Percentiles rank a stretch among this genome's conserved stretches.
Evolutionary conservation across 208 protist species (phyloP).

Genomic region (Wallacemonas collosoma): DNA sequence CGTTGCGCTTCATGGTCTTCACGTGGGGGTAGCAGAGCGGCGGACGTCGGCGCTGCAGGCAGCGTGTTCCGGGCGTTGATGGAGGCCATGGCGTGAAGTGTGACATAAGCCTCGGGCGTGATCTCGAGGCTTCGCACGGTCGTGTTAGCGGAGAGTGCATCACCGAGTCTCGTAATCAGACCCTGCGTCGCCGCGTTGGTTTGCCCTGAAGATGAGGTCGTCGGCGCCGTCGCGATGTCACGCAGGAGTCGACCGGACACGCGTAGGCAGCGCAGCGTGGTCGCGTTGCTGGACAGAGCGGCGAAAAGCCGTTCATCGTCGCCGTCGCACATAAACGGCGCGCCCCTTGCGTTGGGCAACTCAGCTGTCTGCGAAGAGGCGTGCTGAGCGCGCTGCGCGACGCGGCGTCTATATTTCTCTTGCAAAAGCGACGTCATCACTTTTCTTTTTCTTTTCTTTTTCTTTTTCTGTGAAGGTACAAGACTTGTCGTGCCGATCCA

Average conservation of each 20-base stretch:
- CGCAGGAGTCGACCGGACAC: conserved; percentile 18
- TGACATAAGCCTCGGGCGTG: conserved; percentile 16
- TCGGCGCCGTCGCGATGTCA: neutral
- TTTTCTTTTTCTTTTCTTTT: conserved; percentile 12
- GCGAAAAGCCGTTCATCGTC: conserved; percentile 19
- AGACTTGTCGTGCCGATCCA: too few species aligned
- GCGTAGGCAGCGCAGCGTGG: conserved; percentile 24
- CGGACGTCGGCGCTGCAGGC: neutral
- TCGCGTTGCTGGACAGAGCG: conserved; percentile 25
- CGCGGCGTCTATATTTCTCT: neutral
- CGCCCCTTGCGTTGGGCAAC: neutral
- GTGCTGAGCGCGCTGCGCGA: neutral
- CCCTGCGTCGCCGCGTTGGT: neutral
- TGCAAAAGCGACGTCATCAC: conserved; percentile 1
- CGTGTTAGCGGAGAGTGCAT: conserved; percentile 19
- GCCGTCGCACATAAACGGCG: neutral
- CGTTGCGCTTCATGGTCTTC: neutral
- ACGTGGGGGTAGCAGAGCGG: neutral
- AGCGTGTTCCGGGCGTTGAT: neutral
- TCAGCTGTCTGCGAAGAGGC: too few species aligned
- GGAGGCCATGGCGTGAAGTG: neutral
- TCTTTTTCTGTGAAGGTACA: conserved; percentile 1
- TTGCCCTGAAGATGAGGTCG: neutral
- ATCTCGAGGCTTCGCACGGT: conserved; percentile 23
- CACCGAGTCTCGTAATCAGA: neutral